phyloP scores from a whole-genome alignment of 2,329 filamentous ascomycete species.

The Ophiostoma triangulosporum region DNA sequence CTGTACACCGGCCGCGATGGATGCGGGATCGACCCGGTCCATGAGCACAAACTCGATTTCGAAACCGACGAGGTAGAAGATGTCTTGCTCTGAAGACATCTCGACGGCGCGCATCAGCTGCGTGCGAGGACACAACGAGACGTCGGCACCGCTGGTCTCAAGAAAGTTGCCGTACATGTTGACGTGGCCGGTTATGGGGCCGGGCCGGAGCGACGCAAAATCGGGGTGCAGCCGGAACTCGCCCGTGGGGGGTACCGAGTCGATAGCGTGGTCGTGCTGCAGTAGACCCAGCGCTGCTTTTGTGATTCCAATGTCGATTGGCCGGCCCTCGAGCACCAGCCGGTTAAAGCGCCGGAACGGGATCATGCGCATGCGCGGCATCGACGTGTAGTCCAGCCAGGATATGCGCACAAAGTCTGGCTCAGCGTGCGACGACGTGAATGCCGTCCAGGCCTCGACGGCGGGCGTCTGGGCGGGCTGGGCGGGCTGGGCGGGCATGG shows the following conservation, averaged over 20 bases:
- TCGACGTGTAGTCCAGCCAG: constrained; percentile 69
- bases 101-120: constrained; percentile 43
- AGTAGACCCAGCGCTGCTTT: constrained; percentile 51
- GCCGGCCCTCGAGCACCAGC: constrained; percentile 30
- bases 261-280: constrained; percentile 48
- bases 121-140: constrained; percentile 50
- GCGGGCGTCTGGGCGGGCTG: constrained; percentile 20
- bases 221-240: constrained; percentile 56
- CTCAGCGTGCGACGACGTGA: constrained; percentile 34
- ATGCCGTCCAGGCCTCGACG: constrained; percentile 22
- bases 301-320: constrained; percentile 44
- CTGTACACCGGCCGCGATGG: constrained; percentile 5
- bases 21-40: constrained; percentile 23
- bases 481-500: neutral
- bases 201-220: constrained; percentile 44
- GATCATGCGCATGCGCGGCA: constrained; percentile 50
- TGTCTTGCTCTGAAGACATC: constrained; percentile 34
- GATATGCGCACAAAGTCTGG: constrained; percentile 59
- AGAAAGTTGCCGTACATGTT: constrained; percentile 56
- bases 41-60: constrained; percentile 72
- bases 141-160: constrained; percentile 36
- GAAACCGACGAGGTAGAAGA: constrained; percentile 58
- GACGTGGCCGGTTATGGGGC: constrained; percentile 46
- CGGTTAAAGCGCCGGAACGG: constrained; percentile 45
- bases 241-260: constrained; percentile 43